Conservation (phyloP, 177 flowering plant species). For the Vitis hybrid region DNA sequence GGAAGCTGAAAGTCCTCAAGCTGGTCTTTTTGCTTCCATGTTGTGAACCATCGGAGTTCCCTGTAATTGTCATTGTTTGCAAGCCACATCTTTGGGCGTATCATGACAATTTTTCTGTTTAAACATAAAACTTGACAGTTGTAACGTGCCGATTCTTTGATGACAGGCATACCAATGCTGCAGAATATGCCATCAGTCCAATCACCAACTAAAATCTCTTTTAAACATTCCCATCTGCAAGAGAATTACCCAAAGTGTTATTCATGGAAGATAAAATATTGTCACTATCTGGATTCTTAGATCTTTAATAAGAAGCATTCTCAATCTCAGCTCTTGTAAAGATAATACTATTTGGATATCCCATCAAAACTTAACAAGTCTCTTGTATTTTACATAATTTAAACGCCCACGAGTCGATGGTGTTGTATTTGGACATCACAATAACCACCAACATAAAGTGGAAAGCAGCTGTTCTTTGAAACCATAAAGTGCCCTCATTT, state of each 20-base stretch:
- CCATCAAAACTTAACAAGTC: neutral
- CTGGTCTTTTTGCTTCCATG: conserved; percentile 81
- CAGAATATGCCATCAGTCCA: conserved; percentile 92
- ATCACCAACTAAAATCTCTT: conserved; percentile 71
- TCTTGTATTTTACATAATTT: neutral
- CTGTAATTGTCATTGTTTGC: conserved; percentile 97
- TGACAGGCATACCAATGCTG: conserved; percentile 94
- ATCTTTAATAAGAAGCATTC: neutral
- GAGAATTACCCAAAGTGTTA: conserved; percentile 1
- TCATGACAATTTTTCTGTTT: conserved; percentile 83
- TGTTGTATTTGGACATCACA: no score
- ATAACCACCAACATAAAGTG: no score
- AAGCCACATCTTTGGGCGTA: conserved; percentile 93
- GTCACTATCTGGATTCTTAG: neutral
- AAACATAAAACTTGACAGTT: conserved; percentile 88
- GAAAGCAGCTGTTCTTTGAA: no score
- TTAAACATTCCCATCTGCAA: conserved; percentile 95
- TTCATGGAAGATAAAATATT: neutral
- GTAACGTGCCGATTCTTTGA: conserved; percentile 79
- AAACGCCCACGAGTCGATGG: no score
- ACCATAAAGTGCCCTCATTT: no score
- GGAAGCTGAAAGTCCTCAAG: conserved; percentile 86
- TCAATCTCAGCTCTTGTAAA: neutral
- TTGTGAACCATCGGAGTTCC: conserved; percentile 93
- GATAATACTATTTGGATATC: neutral